Evolutionary conservation across 2,329 filamentous ascomycete species (phyloP), one percentile per base, ranked within the genome.

Genomic region (Diatrype stigma): DNA sequence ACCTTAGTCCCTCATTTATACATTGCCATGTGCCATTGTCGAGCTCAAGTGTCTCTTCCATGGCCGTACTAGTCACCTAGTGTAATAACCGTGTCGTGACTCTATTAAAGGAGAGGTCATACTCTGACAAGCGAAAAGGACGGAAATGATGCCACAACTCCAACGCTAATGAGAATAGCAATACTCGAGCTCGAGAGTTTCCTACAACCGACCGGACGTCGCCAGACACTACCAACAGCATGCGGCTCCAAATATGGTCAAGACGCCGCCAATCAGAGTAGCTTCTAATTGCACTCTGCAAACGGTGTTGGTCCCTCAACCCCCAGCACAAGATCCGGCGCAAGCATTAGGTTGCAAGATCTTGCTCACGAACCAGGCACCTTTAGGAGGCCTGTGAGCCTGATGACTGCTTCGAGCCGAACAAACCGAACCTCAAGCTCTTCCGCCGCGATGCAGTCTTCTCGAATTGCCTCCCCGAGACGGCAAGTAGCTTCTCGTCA

Each of bases 401-500:
- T 35, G 51, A 19, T 5, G 53, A 28, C 37, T 47, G 37, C 30
- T 53, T 62, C 42, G 56, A 54, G 21, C 61, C 60, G 56, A 67
- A 67, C 7, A 67, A 53, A 7, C 56, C 52, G 46, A 63, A 63
- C 14, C 61, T 60, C 26, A 63, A 55, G 45, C 64, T 67, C 53
- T 57, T 66, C 35, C 63, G 59, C 28, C 62, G 65, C 23, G 58
- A 48, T 22, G 61, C 59, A 3, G 52, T 53, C 52, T 61, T 65
- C 10, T 44, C 42, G n/a, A 52, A 46, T 42, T 60, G 60, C 40
- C 49, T 53, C 26, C 62, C 60, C 8, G 57, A 55, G 26, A 55
- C 32, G 6, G 56, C 57, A 14, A 55, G 51, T n/a, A 57, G 46
- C 49, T 38, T 53, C 32, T 63, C 57, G 2, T 66, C 62, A 42